Evolutionary conservation across 306 rosid species (phyloP), one percentile per base, ranked within the genome.

Genomic region (Trifolium dubium): DNA sequence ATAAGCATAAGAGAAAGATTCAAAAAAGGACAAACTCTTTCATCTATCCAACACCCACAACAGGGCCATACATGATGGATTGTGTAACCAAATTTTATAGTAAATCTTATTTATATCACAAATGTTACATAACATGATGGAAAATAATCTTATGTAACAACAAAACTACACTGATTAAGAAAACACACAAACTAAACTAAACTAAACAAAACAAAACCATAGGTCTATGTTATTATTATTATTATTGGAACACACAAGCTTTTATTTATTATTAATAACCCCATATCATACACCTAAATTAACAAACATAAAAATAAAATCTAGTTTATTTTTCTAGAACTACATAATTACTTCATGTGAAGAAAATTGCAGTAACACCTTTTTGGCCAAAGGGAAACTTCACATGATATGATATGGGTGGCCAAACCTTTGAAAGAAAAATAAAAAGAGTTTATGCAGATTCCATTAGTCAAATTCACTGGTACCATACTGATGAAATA

Each of bases 401-500:
- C 77, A 77, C 79, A 78, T 79, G 80, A 79, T 15, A 10, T 59
- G 65, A 59, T 56, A 56, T 15, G 58, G 74, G 80, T n/a, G 18
- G 60, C 65, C 61, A 56, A 54, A 34, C 64, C 29, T 76, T 66
- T 67, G 40, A 43, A 72, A 41, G 62, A 56, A 78, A 71, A 32
- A 5, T 19, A 51, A 40, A 58, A 74, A 13, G 43, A 59, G 64
- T 43, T 10, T 18, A 70, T 62, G 10, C 59, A 23, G 40, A 44
- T 40, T 69, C 35, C 32, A 60, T 17, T 6, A 44, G 77, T 80
- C 62, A 65, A 19, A 46, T 65, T 87, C 81, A 87, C 72, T 72
- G 86, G 64, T 85, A 88, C 92, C 92, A 88, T 10, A 74, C 28
- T 11, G 89, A 18, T 10, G 92, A 30, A 15, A 83, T 67, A 59